These are phyloP conservation scores for Sporothrix brunneoviolacea DNA, from an alignment of 2,329 filamentous ascomycete genomes.

Conservation along the genomic window DNA sequence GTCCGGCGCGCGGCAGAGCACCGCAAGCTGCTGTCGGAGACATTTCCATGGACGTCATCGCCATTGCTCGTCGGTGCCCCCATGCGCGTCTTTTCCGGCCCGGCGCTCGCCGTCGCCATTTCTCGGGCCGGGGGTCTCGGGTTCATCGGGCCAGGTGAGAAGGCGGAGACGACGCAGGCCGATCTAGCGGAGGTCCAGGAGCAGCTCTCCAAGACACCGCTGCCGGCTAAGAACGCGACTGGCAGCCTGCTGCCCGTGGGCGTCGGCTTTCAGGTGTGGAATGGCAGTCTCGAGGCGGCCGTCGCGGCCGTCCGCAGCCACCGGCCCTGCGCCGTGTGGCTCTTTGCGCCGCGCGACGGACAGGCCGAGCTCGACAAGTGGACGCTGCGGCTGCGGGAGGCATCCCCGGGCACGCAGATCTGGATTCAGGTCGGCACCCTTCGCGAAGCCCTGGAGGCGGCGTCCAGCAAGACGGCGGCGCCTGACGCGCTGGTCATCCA, in stretches of 20 bases:
- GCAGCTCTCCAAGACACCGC: constrained; percentile 17
- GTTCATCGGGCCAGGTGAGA: constrained; percentile 20
- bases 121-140: constrained; percentile 35
- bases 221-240: constrained; percentile 28
- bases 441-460: constrained; percentile 43
- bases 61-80: constrained; percentile 36
- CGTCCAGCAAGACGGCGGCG: constrained; percentile 44
- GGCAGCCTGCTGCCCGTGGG: constrained; percentile 41
- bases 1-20: constrained; percentile 11
- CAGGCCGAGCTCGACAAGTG: constrained; percentile 26
- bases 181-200: constrained; percentile 3
- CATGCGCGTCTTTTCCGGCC: constrained; percentile 33
- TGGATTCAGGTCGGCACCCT: constrained; percentile 55
- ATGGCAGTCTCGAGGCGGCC: constrained; percentile 35
- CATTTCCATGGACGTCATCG: constrained; percentile 30
- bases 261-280: constrained; percentile 56
- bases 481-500: constrained; percentile 56
- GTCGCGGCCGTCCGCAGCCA: constrained; percentile 43
- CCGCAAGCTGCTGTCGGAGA: constrained; percentile 11
- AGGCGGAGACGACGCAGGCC: constrained; percentile 10
- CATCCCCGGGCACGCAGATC: constrained; percentile 33
- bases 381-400: constrained; percentile 29
- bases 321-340: constrained; percentile 55
- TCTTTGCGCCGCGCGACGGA: constrained; percentile 53
- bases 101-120: constrained; percentile 33